phyloP scores from a whole-genome alignment of 371 early-diverging fungal species.

The Choanephora cucurbitarum region DNA sequence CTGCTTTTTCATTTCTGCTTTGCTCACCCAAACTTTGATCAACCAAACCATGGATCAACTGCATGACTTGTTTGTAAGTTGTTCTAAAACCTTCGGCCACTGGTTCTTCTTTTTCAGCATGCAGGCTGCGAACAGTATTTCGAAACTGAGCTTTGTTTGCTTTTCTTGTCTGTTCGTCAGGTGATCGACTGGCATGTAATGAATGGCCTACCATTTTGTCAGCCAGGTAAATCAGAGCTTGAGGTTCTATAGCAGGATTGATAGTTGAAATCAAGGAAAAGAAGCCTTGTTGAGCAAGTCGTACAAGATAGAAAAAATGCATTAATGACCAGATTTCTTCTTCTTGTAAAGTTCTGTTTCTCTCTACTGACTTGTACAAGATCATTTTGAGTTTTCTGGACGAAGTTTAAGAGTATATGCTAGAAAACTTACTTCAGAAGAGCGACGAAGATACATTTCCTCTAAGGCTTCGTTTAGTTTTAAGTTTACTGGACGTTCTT shows the following conservation, averaged over 20 bases:
- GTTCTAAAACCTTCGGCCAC: constrained; percentile 21
- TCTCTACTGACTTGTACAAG: not conserved
- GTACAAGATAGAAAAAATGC: constrained; percentile 24
- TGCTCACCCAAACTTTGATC: constrained; percentile 1
- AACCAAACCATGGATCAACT: not conserved
- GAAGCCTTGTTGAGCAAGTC: constrained; percentile 25
- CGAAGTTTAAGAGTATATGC: not conserved
- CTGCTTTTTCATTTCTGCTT: not conserved
- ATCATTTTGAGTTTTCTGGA: too few species aligned
- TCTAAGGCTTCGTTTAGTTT: constrained; percentile 9
- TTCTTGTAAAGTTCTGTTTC: not conserved
- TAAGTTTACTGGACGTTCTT: constrained; percentile 2
- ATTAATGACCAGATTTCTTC: not conserved
- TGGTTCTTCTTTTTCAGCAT: constrained; percentile 1
- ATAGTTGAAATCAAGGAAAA: constrained; percentile 7
- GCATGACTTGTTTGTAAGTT: constrained; percentile 15
- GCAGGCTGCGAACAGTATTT: not conserved
- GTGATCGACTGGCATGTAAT: not conserved
- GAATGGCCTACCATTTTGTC: constrained; percentile 17
- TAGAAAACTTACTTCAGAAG: not conserved
- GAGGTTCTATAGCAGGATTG: constrained; percentile 14
- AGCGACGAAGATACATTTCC: not conserved
- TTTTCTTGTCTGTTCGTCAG: not conserved
- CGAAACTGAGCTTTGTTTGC: not conserved
- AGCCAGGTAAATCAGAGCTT: constrained; percentile 16